A percentile compares a stretch with the other conserved stretches of the same genome.
Evolutionary conservation across 495 filamentous ascomycete genomes (phyloP).

Genomic region (Pyrenopolyporus hunteri): DNA sequence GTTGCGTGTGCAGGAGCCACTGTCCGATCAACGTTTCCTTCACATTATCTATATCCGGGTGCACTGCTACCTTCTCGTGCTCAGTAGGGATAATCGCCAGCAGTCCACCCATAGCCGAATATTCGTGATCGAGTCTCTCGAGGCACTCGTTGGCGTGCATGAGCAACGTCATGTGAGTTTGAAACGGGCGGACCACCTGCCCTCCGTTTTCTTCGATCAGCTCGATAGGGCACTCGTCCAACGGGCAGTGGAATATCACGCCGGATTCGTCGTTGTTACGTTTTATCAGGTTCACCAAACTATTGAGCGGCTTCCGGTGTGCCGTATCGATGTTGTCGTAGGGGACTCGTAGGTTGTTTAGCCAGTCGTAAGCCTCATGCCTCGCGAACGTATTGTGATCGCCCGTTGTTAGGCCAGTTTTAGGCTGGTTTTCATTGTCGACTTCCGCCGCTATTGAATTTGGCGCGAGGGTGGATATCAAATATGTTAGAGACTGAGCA

Average conservation of each 20-base stretch:
- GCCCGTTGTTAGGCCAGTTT: background rate
- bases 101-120: conserved; percentile 55
- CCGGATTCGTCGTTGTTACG: conserved; percentile 46
- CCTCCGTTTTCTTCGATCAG: conserved; percentile 27
- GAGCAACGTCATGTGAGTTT: conserved; percentile 54
- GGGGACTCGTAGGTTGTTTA: conserved; percentile 50
- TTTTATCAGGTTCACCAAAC: conserved; percentile 53
- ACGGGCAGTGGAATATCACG: conserved; percentile 51
- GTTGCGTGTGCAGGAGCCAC: conserved; percentile 55
- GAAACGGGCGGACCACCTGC: conserved; percentile 45
- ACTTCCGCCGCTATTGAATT: conserved; percentile 37
- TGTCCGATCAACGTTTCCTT: conserved; percentile 56
- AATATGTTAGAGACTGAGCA: conserved; percentile 55
- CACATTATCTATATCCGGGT: conserved; percentile 41
- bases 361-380: conserved; percentile 54
- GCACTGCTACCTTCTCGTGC: conserved; percentile 36
- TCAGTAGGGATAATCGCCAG: conserved; percentile 53
- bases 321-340: conserved; percentile 54
- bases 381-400: background rate
- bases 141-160: conserved; percentile 60
- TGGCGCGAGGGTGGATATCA: conserved; percentile 55
- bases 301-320: conserved; percentile 53
- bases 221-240: conserved; percentile 25
- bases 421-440: conserved; percentile 19
- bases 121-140: conserved; percentile 61